A percentile compares a stretch with the other conserved stretches of the same genome.
Conservation (phyloP, 1,139 yeast genomes). For the Protomyces macrosporus region DNA sequence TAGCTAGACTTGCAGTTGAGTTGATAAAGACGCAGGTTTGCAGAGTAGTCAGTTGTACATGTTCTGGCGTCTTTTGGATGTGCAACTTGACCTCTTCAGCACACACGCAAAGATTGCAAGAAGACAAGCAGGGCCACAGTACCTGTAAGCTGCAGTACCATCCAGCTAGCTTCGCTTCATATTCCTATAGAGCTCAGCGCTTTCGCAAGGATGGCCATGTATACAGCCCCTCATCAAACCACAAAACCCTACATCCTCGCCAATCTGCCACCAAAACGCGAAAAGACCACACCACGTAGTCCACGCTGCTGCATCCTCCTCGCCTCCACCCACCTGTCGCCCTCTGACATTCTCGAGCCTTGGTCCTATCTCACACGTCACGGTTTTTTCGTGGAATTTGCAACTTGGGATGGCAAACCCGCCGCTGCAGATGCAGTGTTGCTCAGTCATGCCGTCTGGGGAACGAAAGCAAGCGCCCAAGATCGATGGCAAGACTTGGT, state of each 20-base stretch:
- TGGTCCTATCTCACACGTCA: conserved; percentile 22
- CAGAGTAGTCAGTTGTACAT: too few relatives aligned
- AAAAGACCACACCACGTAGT: background rate
- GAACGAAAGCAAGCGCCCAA: conserved; percentile 2
- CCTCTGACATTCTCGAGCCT: conserved; percentile 10
- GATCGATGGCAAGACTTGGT: conserved; percentile 10
- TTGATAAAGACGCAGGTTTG: too few relatives aligned
- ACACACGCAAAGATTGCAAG: too few relatives aligned
- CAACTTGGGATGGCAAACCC: conserved; percentile 22
- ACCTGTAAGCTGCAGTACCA: too few relatives aligned
- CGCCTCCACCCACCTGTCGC: conserved; percentile 9
- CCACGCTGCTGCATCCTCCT: conserved; percentile 20
- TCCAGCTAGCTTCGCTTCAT: too few relatives aligned
- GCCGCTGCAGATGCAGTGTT: conserved; percentile 13
- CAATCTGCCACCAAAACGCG: background rate
- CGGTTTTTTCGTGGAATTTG: conserved; percentile 24
- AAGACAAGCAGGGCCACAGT: too few relatives aligned
- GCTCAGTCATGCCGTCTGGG: conserved; percentile 7
- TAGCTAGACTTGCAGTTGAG: too few relatives aligned
- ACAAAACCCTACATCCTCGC: conserved; percentile 1
- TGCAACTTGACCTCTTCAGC: too few relatives aligned
- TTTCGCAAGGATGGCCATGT: background rate
- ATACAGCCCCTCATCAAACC: conserved; percentile 10
- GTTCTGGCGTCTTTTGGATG: too few relatives aligned
- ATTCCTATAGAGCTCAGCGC: too few relatives aligned